Base-by-base conservation (phyloP, 1,284 basidiomycete species). In the Leccinum holopus region DNA sequence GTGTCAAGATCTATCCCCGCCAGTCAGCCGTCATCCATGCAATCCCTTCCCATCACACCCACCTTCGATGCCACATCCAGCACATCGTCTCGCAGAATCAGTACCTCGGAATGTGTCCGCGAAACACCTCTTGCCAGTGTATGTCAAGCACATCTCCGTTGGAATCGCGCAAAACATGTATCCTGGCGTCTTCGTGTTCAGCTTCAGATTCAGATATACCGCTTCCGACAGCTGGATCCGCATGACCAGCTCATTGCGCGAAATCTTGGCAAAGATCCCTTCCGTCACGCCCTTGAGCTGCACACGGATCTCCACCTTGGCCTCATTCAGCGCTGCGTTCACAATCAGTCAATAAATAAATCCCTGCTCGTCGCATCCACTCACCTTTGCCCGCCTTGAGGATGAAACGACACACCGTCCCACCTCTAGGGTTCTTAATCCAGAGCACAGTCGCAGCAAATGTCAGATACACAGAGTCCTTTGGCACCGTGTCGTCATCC, bases 351-450 rank as follows among this genome's bases (percentile, higher is more conserved):
- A 65, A 58, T 55, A 6, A 16, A 53, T 65, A 11, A 66, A 57
- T 52, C 37, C 51, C 53, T 35, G 51, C 16, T 30, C n/a, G 28
- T 51, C 55, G 18, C 14, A n/a, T 47, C 35, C 58, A 70, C 81
- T 63, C 63, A 94, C 94, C 95, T 84, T 98, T 98, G 63, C 95
- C 95, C 35, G 95, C 95, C 80, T 95, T 97, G 71, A 98, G 84
- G 71, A 98, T 94, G 81, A 98, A 98, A 35, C 0, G 95, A 95
- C 3, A 98, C 95, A 64, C 95, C 95, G 76, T 98, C 95, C 95
- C 95, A 98, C 66, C 95, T 83, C 1, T 35, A 35, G 94, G 94
- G 77, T 95, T 97, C 80, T 97, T 86, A 77, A 98, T 94, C 85
- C 87, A 92, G 33, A 97, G 82, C 9, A 91, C 28, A 28, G 88